Conservation (phyloP, 2,329 filamentous ascomycete species). For the Chrysosporium queenslandicum region DNA sequence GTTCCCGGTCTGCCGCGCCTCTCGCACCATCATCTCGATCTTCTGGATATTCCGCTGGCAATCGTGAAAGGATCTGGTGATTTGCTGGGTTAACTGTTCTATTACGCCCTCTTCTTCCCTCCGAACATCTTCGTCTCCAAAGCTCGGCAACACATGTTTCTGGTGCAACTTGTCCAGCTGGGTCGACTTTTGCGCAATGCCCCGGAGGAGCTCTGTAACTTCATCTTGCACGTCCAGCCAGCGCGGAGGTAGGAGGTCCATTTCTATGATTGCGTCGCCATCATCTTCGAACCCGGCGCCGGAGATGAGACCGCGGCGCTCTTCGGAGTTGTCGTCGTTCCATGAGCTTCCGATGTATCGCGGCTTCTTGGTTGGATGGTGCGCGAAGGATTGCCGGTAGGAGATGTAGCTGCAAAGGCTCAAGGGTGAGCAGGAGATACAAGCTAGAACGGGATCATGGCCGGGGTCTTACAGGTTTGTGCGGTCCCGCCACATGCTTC, state of each 20-base stretch:
- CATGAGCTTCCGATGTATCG: constrained; percentile 52
- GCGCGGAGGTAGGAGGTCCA: constrained; percentile 88
- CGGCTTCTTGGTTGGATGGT: constrained; percentile 80
- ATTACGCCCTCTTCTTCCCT: constrained; percentile 80
- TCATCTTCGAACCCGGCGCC: constrained; percentile 50
- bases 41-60: constrained; percentile 83
- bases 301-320: constrained; percentile 76
- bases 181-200: constrained; percentile 72
- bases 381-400: constrained; percentile 95
- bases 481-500: constrained; percentile 93
- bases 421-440: constrained; percentile 16
- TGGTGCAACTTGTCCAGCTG: constrained; percentile 86
- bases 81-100: constrained; percentile 77
- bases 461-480: constrained; percentile 74
- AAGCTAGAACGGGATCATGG: neutral
- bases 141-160: constrained; percentile 91
- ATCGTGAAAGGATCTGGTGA: constrained; percentile 78
- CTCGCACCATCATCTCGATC: constrained; percentile 76
- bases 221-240: constrained; percentile 96
- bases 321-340: constrained; percentile 48
- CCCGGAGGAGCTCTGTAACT: constrained; percentile 69
- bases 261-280: constrained; percentile 92
- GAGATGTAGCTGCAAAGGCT: constrained; percentile 68
- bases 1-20: constrained; percentile 54
- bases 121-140: constrained; percentile 89